Evolutionary conservation across 106 monocot genomes (phyloP), one percentile per base, ranked within the genome.

Genomic region (Phalaenopsis aphrodite): DNA sequence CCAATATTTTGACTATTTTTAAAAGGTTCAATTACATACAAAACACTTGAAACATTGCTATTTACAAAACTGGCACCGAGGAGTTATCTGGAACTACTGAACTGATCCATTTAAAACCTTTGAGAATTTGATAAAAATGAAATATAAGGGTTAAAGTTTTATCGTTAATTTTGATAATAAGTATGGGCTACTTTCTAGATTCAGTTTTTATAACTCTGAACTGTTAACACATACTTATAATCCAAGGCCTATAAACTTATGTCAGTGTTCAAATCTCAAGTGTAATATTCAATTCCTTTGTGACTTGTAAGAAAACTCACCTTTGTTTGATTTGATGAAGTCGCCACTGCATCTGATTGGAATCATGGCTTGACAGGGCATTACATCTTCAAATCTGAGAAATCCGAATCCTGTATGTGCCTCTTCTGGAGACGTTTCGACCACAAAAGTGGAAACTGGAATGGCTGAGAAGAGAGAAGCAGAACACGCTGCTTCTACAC

Each of bases 331-430:
- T 75, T 45, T 4, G 43, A 52, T 12, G 52, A 52, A 52, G 52
- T 52, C 52, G 14, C 52, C 10, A 52, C 14, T 52, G 52, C 52
- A 71, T 45, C 43, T 75, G 43, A 45, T 21, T 43, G 41, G 8
- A 43, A 45, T 43, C 43, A 43, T 75, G 74, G 0, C 43, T 72
- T 45, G 18, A 24, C 82, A 84, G 82, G 84, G 46, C 36, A 14
- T 74, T 30, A 43, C 55, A 30, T 14, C 45, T 49, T 39, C 24
- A 4, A 78, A 77, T 15, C 14, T 16, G 69, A 75, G 36, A 65
- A 76, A 49, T 71, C 71, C 37, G 5, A 72, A 72, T 9, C 4
- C 45, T 14, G 23, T 43, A 38, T 8, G 71, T 76, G 17, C 61
- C 65, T 84, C 81, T 43, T 41, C 64, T 4, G 66, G 49, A 37